Percentiles rank a stretch among this genome's conserved stretches.
Conservation (phyloP, 495 filamentous ascomycete genomes). For the Aspergillus asperescens region DNA sequence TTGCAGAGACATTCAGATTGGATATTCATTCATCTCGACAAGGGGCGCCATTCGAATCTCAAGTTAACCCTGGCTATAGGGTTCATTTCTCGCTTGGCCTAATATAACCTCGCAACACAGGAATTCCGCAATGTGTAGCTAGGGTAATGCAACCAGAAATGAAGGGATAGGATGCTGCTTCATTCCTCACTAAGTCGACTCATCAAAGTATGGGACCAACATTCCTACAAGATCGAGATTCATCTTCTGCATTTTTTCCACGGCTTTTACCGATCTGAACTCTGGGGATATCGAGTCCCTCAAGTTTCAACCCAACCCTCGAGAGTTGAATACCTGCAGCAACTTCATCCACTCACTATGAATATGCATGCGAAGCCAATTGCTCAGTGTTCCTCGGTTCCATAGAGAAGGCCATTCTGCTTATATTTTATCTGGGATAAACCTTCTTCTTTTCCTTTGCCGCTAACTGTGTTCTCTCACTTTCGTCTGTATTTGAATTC, state of each 20-base stretch:
- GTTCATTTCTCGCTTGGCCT: no score
- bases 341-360: neutral
- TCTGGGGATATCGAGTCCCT: neutral
- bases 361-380: neutral
- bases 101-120: no score
- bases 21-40: neutral
- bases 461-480: neutral
- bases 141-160: neutral
- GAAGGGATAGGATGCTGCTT: neutral
- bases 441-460: neutral
- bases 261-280: neutral
- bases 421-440: neutral
- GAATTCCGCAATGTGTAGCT: no score
- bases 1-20: neutral
- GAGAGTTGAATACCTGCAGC: neutral
- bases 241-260: neutral
- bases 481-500: neutral
- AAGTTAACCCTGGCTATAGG: no score
- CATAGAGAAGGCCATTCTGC: neutral
- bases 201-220: conserved; percentile 3
- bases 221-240: conserved; percentile 4
- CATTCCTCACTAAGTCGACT: neutral
- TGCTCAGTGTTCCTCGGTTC: neutral
- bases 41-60: no score
- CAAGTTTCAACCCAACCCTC: neutral